phyloP scores from a whole-genome alignment of 805 yeast genomes.

The Metschnikowia bowlesiae region DNA sequence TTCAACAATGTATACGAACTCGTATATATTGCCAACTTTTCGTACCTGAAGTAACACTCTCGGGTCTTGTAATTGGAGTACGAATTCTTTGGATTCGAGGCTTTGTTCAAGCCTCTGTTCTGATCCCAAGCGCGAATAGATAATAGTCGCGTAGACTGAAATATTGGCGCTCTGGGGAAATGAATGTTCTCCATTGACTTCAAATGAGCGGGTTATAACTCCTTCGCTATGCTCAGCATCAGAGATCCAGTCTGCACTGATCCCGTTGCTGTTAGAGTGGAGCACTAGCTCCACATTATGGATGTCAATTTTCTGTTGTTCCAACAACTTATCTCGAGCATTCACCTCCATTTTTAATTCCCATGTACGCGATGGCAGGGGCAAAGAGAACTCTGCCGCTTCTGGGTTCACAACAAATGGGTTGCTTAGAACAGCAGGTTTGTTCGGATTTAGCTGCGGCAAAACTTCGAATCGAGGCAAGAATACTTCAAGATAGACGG shows the following conservation, averaged over 20 bases:
- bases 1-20: constrained; percentile 53
- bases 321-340: constrained; percentile 4
- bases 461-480: constrained; percentile 18
- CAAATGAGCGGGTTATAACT: constrained; percentile 19
- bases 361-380: constrained; percentile 31
- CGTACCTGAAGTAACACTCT: constrained; percentile 49
- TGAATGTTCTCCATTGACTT: constrained; percentile 34
- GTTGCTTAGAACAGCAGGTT: constrained; percentile 30
- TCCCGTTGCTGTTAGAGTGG: constrained; percentile 25
- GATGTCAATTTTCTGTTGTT: constrained; percentile 15
- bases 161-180: constrained; percentile 32
- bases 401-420: constrained; percentile 27
- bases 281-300: constrained; percentile 17
- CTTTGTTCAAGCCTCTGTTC: constrained; percentile 24
- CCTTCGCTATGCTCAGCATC: neutral
- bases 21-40: constrained; percentile 13
- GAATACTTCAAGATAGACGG: constrained; percentile 25
- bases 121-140: constrained; percentile 8
- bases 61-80: constrained; percentile 66
- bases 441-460: constrained; percentile 26
- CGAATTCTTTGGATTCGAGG: constrained; percentile 45
- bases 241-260: constrained; percentile 18
- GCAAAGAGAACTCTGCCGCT: constrained; percentile 21
- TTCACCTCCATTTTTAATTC: constrained; percentile 16
- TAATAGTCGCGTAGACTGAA: constrained; percentile 12